phyloP scores from a whole-genome alignment of 495 filamentous ascomycete species.

The Hypoxylon crocopeplum region DNA sequence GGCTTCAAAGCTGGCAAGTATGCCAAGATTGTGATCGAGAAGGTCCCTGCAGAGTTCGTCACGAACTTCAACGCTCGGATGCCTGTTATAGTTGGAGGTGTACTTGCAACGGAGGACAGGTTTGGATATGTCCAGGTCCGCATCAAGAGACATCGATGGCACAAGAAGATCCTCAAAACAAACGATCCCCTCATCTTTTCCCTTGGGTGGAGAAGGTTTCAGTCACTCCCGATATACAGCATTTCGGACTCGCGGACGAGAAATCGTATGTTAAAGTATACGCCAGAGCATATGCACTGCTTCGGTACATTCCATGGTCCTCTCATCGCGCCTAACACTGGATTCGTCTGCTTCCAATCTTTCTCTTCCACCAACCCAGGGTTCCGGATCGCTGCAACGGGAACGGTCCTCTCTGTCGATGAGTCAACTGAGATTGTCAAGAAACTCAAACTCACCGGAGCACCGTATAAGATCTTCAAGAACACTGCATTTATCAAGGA shows the following conservation, averaged over 20 bases:
- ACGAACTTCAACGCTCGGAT: conserved; percentile 83
- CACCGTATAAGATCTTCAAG: conserved; percentile 97
- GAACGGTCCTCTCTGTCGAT: conserved; percentile 90
- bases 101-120: conserved; percentile 89
- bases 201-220: conserved; percentile 95
- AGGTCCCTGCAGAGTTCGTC: conserved; percentile 90
- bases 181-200: conserved; percentile 98
- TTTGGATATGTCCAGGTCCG: conserved; percentile 94
- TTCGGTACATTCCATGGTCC: conserved; percentile 95
- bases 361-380: conserved; percentile 87
- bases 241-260: conserved; percentile 91
- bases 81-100: conserved; percentile 87
- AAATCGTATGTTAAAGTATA: conserved; percentile 98
- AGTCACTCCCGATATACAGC: conserved; percentile 89
- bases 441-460: conserved; percentile 93
- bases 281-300: conserved; percentile 98
- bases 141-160: conserved; percentile 97
- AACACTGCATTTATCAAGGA: conserved; percentile 99
- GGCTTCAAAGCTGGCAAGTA: conserved; percentile 94
- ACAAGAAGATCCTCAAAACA: conserved; percentile 98
- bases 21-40: conserved; percentile 84
- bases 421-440: conserved; percentile 96
- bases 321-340: conserved; percentile 91
- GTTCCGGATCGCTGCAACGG: conserved; percentile 93
- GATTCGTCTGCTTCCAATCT: conserved; percentile 91